Conservation (phyloP, 495 filamentous ascomycete species). For the Podospora pseudocomata region DNA sequence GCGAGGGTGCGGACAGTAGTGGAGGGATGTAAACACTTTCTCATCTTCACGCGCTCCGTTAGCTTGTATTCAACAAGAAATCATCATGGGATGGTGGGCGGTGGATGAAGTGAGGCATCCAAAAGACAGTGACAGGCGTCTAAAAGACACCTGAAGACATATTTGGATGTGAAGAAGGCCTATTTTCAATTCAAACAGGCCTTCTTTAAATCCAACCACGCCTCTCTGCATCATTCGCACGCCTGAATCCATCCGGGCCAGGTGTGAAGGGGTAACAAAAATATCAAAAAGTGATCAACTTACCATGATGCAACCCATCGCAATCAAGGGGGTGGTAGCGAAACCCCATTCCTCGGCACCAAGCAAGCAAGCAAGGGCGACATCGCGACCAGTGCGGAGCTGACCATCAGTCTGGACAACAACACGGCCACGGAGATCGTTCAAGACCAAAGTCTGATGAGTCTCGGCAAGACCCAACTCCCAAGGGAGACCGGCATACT, state of each 20-base stretch:
- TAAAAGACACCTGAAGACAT: too few relatives aligned
- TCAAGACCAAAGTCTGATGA: slow-evolving; percentile 97
- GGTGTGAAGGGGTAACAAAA: not conserved
- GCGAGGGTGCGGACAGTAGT: too few relatives aligned
- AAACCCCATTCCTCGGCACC: slow-evolving; percentile 99
- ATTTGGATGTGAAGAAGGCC: too few relatives aligned
- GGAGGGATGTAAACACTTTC: slow-evolving; percentile 50
- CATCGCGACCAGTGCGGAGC: slow-evolving; percentile 87
- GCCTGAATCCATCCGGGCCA: not conserved
- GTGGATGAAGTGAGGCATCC: not conserved
- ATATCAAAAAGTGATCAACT: not conserved
- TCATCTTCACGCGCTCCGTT: slow-evolving; percentile 48
- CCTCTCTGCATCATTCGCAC: not conserved
- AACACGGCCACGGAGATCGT: slow-evolving; percentile 94
- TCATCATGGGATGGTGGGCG: not conserved
- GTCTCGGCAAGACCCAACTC: slow-evolving; percentile 97
- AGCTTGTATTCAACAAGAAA: not conserved
- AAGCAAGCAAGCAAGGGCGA: slow-evolving; percentile 93
- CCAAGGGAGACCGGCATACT: slow-evolving; percentile 98
- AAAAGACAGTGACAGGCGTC: too few relatives aligned
- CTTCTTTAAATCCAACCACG: too few relatives aligned
- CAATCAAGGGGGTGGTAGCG: slow-evolving; percentile 94
- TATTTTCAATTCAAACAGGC: too few relatives aligned
- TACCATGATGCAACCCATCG: slow-evolving; percentile 89
- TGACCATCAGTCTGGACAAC: slow-evolving; percentile 98